These are phyloP conservation scores for Gymnopilus dilepis DNA, from an alignment of 768 basidiomycete species.

Conservation along the genomic window DNA sequence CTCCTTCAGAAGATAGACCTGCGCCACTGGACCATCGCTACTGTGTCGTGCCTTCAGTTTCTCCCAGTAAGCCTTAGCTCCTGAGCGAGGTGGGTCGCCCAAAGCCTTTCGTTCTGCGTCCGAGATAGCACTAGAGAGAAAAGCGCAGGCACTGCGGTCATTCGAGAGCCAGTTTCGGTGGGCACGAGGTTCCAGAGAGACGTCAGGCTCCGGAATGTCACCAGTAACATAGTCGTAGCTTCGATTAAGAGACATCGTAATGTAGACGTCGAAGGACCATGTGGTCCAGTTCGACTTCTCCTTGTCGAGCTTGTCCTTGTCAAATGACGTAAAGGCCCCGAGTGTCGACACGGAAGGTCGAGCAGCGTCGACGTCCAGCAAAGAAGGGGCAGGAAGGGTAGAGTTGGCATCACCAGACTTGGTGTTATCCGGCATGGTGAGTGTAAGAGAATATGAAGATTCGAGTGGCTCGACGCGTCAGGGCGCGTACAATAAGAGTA, in stretches of 20 bases:
- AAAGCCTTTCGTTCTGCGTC: not conserved
- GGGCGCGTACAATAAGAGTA: not conserved
- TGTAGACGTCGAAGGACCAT: not conserved
- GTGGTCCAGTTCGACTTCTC: not conserved
- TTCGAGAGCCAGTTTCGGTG: constrained; percentile 22
- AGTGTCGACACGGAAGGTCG: too few relatives aligned
- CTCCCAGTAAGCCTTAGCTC: constrained; percentile 14
- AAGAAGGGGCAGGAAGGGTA: not conserved
- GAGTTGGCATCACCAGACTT: not conserved
- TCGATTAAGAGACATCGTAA: not conserved
- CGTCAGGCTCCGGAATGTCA: not conserved
- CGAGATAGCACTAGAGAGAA: not conserved
- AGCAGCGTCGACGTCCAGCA: not conserved
- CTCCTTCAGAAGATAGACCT: constrained; percentile 22
- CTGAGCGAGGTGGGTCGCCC: not conserved
- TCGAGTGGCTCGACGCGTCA: not conserved
- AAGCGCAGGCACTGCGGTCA: constrained; percentile 5
- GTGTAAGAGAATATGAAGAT: not conserved
- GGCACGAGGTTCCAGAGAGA: not conserved
- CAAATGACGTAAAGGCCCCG: not conserved
- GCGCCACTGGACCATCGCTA: constrained; percentile 24
- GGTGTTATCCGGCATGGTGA: not conserved
- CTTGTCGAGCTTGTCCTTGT: not conserved
- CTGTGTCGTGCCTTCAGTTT: constrained; percentile 11
- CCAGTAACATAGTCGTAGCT: not conserved